A percentile compares a stretch with the other conserved stretches of the same genome.
Evolutionary conservation across 768 basidiomycete genomes (phyloP).

Genomic region (Suillus occidentalis): DNA sequence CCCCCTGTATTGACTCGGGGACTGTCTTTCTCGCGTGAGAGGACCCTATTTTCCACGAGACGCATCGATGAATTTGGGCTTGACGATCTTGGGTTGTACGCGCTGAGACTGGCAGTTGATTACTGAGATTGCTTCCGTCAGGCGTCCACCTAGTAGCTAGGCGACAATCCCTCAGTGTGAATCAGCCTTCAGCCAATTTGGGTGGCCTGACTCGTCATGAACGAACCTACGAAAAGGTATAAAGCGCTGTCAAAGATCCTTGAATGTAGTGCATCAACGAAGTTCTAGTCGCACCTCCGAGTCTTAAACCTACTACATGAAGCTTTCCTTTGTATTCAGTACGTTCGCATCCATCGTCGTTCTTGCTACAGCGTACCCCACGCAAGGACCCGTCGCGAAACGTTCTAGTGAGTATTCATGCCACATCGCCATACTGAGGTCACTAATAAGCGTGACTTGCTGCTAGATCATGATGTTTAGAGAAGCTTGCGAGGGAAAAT

Average conservation of each 20-base stretch:
- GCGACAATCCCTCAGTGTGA: neutral
- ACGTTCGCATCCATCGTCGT: neutral
- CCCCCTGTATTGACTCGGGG: no score
- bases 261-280: neutral
- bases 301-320: neutral
- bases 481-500: no score
- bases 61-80: neutral
- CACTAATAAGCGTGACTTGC: no score
- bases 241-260: neutral
- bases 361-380: neutral
- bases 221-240: neutral
- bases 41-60: no score
- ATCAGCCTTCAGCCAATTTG: neutral
- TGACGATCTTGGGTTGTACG: neutral
- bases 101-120: neutral
- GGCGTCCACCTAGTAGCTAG: neutral
- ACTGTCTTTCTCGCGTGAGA: no score
- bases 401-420: no score
- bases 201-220: neutral
- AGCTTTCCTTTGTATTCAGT: neutral
- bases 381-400: neutral
- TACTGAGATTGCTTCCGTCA: no score
- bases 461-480: no score
- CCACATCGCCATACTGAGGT: no score
- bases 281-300: neutral